Evolutionary conservation across 2,329 filamentous ascomycete genomes (phyloP), one percentile per base, ranked within the genome.

Genomic region (Aciculosporium take): DNA sequence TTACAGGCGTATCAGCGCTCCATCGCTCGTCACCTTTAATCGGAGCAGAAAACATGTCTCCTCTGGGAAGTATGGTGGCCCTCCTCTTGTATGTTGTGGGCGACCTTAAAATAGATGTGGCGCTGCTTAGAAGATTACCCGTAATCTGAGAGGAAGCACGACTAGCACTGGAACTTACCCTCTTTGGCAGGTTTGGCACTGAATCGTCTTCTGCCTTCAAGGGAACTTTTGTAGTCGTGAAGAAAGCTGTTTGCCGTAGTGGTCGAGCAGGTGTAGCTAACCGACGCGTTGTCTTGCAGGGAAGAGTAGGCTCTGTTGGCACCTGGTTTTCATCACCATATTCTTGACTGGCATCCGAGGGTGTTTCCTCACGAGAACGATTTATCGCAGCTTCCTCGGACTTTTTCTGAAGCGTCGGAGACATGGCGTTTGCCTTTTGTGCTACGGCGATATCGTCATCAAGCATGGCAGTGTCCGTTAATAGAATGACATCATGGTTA

Each of bases 211-310:
- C 77, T 3, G 76, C 67, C 57, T 84, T 85, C 31, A 88, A 62
- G 1, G 83, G 82, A 4, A 88, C 76, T 60, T 87, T 88, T 21
- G 80, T 83, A 0, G 84, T 77, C 0, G 84, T 88, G 56, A 83
- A 75, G 47, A 81, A 74, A 3, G 53, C 50, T 42, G 68, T 66
- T 13, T 59, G 62, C n/a, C 58, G 62, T n/a, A 67, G 52, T 0
- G 62, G 59, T 13, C 74, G 69, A 38, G 69, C 61, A 0, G 79
- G 79, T 1, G 79, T 83, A 7, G 67, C 61, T 1, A 73, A 74
- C 2, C 57, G 45, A 41, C 45, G 25, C 37, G 50, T 43, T 13
- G 49, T 45, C 5, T 46, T 38, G 18, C 45, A 48, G 20, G 49
- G 46, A 25, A 74, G 57, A 18, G 61, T 61, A 15, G 69, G 69